Conservation (phyloP, 179 eudicot genomes). For the Drosera spatulata region DNA sequence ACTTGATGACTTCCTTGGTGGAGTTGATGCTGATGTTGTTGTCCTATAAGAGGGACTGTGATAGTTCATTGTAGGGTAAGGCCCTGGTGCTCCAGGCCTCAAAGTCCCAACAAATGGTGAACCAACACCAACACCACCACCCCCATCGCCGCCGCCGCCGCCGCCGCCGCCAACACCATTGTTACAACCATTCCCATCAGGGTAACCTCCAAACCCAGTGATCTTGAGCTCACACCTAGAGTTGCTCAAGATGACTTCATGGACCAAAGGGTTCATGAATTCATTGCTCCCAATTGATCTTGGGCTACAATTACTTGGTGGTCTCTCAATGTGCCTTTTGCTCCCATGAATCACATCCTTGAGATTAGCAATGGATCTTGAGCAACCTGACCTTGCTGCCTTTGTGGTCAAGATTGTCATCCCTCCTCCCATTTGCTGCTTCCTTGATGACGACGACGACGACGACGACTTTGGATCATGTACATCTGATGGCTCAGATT, state of each 20-base stretch:
- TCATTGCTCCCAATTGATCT: conserved; percentile 95
- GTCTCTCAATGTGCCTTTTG: conserved; percentile 72
- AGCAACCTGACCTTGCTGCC: conserved; percentile 76
- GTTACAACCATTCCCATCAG: background rate
- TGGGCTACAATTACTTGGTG: conserved; percentile 68
- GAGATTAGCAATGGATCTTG: conserved; percentile 86
- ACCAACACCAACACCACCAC: too few species aligned
- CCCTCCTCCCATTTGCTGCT: conserved; percentile 10
- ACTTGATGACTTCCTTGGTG: conserved; percentile 32
- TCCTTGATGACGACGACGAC: conserved; percentile 8
- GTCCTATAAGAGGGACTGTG: conserved; percentile 14
- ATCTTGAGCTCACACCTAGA: conserved; percentile 85
- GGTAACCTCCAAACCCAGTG: conserved; percentile 40
- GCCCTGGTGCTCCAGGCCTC: conserved; percentile 91
- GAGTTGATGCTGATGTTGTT: conserved; percentile 4
- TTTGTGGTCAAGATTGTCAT: conserved; percentile 49
- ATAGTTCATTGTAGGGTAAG: conserved; percentile 66
- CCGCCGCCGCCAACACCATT: conserved; percentile 12
- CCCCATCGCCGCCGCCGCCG: conserved; percentile 21
- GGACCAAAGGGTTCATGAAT: conserved; percentile 83
- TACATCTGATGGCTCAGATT: conserved; percentile 86
- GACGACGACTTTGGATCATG: conserved; percentile 47
- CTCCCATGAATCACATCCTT: conserved; percentile 94
- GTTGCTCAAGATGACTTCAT: conserved; percentile 73
- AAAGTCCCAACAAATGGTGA: conserved; percentile 67